A percentile compares a stretch with the other conserved stretches of the same genome.
Conservation (phyloP, 345 rosid genomes). For the Erysimum cheiranthoides region DNA sequence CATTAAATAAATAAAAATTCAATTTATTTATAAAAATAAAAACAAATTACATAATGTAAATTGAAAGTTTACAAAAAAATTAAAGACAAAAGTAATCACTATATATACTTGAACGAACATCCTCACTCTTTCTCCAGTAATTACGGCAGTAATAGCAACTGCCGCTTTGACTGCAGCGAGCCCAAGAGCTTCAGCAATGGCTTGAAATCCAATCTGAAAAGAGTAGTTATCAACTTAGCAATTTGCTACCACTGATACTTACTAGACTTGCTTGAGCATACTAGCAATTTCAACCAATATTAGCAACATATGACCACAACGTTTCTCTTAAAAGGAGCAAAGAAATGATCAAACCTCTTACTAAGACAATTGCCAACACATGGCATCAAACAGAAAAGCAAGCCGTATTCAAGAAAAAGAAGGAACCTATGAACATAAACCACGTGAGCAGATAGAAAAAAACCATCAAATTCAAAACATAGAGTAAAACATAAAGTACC, state of each 20-base stretch:
- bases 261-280: slow-evolving; percentile 19
- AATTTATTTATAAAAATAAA: too few relatives aligned
- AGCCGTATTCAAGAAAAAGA: slow-evolving; percentile 29
- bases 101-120: too few relatives aligned
- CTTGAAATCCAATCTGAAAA: slow-evolving; percentile 93
- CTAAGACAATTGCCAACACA: slow-evolving; percentile 12
- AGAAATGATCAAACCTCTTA: slow-evolving; percentile 15
- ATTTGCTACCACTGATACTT: slow-evolving; percentile 20
- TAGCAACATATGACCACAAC: slow-evolving; percentile 20
- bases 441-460: too few relatives aligned
- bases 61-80: too few relatives aligned
- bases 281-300: not conserved
- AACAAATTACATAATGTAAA: too few relatives aligned
- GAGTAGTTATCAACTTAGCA: slow-evolving; percentile 32
- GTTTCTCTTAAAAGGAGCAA: slow-evolving; percentile 8
- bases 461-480: too few relatives aligned
- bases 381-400: slow-evolving; percentile 5
- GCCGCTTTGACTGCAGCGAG: slow-evolving; percentile 94
- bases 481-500: too few relatives aligned
- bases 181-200: slow-evolving; percentile 99
- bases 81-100: too few relatives aligned
- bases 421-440: not conserved
- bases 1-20: too few relatives aligned
- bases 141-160: slow-evolving; percentile 91
- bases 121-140: slow-evolving; percentile 58